Conservation (phyloP, 257 asterid genomes). For the Avicennia marina region DNA sequence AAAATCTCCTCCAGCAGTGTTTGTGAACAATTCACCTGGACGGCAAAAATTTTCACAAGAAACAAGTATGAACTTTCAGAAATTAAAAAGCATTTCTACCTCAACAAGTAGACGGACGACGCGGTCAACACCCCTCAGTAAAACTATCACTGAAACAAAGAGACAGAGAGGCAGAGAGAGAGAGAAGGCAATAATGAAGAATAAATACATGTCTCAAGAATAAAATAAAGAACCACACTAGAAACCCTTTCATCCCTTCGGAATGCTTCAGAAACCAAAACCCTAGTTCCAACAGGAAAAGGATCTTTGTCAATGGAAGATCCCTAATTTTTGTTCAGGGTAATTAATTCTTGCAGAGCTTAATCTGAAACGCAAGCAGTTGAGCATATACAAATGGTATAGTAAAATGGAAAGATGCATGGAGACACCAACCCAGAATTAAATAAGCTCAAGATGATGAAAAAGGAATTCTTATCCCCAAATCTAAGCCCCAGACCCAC, state of each 20-base stretch:
- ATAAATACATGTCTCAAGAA: no score
- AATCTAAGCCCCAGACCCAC: background rate
- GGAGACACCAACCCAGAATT: no score
- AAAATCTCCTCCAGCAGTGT: slow-evolving; percentile 68
- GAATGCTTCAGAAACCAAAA: background rate
- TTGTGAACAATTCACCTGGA: slow-evolving; percentile 61
- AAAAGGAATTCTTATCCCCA: background rate
- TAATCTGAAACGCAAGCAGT: background rate
- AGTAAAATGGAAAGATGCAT: no score
- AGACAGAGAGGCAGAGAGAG: no score
- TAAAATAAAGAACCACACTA: no score
- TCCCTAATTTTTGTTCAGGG: no score
- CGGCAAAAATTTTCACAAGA: background rate
- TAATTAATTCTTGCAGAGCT: background rate
- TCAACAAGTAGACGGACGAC: no score
- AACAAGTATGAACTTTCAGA: background rate
- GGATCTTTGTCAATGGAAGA: background rate
- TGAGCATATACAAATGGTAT: no score
- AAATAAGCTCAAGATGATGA: background rate
- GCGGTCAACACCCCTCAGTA: no score
- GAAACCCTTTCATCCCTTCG: no score
- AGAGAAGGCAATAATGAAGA: no score
- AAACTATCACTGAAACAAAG: no score
- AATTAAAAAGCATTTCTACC: background rate
- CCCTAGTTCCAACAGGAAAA: background rate